Conservation (phyloP, 495 filamentous ascomycete species). For the Talaromyces ruber region DNA sequence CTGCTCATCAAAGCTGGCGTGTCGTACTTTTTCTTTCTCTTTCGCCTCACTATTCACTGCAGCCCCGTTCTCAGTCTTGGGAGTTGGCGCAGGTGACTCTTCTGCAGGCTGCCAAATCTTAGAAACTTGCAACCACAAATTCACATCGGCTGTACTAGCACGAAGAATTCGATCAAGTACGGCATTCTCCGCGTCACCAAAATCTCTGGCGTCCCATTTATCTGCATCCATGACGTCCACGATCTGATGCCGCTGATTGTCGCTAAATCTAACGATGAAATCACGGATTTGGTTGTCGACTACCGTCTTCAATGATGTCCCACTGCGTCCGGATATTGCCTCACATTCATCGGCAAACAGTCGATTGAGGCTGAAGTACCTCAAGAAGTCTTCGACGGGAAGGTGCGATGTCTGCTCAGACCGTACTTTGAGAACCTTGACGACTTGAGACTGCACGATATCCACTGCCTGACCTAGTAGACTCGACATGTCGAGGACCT, state of each 20-base stretch:
- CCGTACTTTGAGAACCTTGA: conserved; percentile 85
- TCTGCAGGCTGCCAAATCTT: conserved; percentile 59
- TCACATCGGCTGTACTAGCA: conserved; percentile 71
- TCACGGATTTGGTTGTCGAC: conserved; percentile 89
- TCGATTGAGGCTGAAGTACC: conserved; percentile 88
- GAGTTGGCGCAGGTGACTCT: conserved; percentile 13
- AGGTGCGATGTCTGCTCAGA: conserved; percentile 71
- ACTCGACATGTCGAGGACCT: conserved; percentile 84
- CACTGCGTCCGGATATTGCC: conserved; percentile 83
- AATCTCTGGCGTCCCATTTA: conserved; percentile 84
- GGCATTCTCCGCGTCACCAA: conserved; percentile 55
- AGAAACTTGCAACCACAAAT: conserved; percentile 61
- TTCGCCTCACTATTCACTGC: conserved; percentile 40
- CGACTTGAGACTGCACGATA: conserved; percentile 83
- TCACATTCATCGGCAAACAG: conserved; percentile 97
- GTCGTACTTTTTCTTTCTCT: conserved; percentile 56
- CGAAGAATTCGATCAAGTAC: conserved; percentile 62
- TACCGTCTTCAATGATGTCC: conserved; percentile 72
- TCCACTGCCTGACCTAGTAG: conserved; percentile 93
- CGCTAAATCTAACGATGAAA: conserved; percentile 69
- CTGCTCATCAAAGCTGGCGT: conserved; percentile 75
- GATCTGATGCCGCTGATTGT: conserved; percentile 67
- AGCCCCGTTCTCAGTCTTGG: conserved; percentile 16
- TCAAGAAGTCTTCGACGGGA: conserved; percentile 69
- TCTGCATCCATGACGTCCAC: conserved; percentile 83